phyloP scores from a whole-genome alignment of 306 rosid genomes.

The Prunus davidiana region DNA sequence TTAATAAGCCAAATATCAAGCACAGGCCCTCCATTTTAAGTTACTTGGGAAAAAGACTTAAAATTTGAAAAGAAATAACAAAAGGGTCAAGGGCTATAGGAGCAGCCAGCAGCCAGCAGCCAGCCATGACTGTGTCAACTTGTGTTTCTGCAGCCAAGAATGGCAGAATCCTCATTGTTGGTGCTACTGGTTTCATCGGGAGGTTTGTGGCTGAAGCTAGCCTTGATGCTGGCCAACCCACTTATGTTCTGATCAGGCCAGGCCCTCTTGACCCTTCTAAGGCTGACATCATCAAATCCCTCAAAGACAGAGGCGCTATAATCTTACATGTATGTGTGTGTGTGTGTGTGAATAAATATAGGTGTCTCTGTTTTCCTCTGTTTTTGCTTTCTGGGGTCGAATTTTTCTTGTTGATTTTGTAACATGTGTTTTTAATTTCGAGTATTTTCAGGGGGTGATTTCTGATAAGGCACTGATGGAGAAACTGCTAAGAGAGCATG shows the following conservation, averaged over 20 bases:
- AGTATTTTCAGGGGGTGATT: slow-evolving; percentile 40
- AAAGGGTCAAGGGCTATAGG: background rate
- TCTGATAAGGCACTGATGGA: slow-evolving; percentile 42
- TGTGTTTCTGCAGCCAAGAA: slow-evolving; percentile 13
- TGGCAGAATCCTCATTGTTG: slow-evolving; percentile 41
- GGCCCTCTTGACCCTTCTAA: slow-evolving; percentile 29
- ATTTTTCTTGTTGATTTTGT: background rate
- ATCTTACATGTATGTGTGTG: slow-evolving; percentile 35
- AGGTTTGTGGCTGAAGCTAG: slow-evolving; percentile 57
- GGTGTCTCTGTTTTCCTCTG: background rate
- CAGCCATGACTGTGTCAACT: slow-evolving; percentile 40
- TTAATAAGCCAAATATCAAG: background rate
- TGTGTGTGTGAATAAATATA: background rate
- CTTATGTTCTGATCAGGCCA: slow-evolving; percentile 46
- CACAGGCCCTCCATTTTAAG: background rate
- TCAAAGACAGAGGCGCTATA: slow-evolving; percentile 58
- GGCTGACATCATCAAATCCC: slow-evolving; percentile 23
- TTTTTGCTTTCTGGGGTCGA: background rate
- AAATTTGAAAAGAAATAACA: background rate
- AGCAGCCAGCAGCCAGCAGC: background rate
- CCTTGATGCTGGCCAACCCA: slow-evolving; percentile 33
- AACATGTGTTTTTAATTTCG: background rate
- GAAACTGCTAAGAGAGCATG: slow-evolving; percentile 45
- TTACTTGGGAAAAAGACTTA: background rate
- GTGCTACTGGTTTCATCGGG: slow-evolving; percentile 72